These are phyloP conservation scores for Aspergillus japonicus DNA, from an alignment of 2,329 filamentous ascomycete species.

Conservation along the genomic window DNA sequence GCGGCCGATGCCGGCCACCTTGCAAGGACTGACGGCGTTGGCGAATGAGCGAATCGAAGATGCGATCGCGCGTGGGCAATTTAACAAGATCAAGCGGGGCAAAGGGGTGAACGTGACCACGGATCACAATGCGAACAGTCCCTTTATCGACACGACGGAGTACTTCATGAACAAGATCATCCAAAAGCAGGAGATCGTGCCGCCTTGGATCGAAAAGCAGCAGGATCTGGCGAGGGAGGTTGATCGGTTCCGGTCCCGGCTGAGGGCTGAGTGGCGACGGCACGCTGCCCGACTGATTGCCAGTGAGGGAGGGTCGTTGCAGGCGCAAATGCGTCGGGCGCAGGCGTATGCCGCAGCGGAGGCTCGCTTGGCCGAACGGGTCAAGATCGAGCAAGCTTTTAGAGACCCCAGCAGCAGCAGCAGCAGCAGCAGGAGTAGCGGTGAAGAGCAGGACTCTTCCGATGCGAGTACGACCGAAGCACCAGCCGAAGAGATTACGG, in stretches of 20 bases:
- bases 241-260: slow-evolving; percentile 67
- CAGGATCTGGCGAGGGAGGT: slow-evolving; percentile 76
- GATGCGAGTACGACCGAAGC: slow-evolving; percentile 8
- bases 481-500: slow-evolving; percentile 9
- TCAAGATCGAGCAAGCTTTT: slow-evolving; percentile 27
- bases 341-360: slow-evolving; percentile 75
- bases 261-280: slow-evolving; percentile 80
- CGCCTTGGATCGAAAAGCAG: slow-evolving; percentile 98
- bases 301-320: slow-evolving; percentile 70
- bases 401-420: not conserved
- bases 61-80: slow-evolving; percentile 87
- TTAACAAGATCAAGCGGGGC: slow-evolving; percentile 78
- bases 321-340: slow-evolving; percentile 70
- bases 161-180: slow-evolving; percentile 99
- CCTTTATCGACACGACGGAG: slow-evolving; percentile 93
- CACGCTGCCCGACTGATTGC: slow-evolving; percentile 78
- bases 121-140: slow-evolving; percentile 79
- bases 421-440: not conserved
- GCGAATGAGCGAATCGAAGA: slow-evolving; percentile 93
- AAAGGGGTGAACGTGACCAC: slow-evolving; percentile 66
- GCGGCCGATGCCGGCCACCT: slow-evolving; percentile 69
- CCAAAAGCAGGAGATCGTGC: slow-evolving; percentile 89
- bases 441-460: slow-evolving; percentile 9
- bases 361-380: slow-evolving; percentile 33
- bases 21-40: slow-evolving; percentile 75